Base-by-base conservation (phyloP, 2,329 filamentous ascomycete species). In the Fusarium acutatum region DNA sequence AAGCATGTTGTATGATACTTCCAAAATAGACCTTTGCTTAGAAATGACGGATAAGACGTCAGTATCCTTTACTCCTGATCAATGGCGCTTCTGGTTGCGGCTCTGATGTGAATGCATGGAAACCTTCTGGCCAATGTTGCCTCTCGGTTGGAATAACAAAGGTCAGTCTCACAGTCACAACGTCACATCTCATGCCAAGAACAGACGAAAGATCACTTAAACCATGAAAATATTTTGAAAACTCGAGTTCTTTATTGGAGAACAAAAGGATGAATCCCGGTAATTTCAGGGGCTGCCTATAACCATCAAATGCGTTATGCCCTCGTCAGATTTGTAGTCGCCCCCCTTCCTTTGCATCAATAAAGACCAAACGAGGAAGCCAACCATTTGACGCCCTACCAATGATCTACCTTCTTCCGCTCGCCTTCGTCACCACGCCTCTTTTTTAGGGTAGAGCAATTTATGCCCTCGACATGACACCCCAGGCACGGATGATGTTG, bases 401-500 rank as follows among this genome's bases (percentile, higher is more conserved):
- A 77, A 82, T 84, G 82, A 83, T 84, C 82, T 83, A 83, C 82
- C 80, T 78, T 80, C 77, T 78, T 79, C 75, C 78, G 72, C 74
- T 76, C 70, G 63, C 72, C 71, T 77, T 72, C 73, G 62, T 75
- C 76, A 73, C 69, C 68, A 72, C 76, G 69, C 72, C 70, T 71
- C 71, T 76, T 69, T 75, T 78, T 78, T 71, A 74, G 69, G 63
- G 60, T 64, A 75, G 71, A 74, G 75, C 73, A 57, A 70, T 80
- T 85, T 94, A 95, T 87, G 93, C 94, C 86, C 94, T 91, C 86
- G 94, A 96, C 94, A 97, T 97, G 83, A 97, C 95, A 88, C 95
- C 95, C 95, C 95, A 97, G 81, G 94, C 95, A 82, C 95, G 94
- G 89, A 97, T 97, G 89, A 97, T 93, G 92, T 98, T 98, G 89